These are phyloP conservation scores for Coemansia sp. DNA, from an alignment of 192 early-diverging fungal genomes.

Conservation along the genomic window DNA sequence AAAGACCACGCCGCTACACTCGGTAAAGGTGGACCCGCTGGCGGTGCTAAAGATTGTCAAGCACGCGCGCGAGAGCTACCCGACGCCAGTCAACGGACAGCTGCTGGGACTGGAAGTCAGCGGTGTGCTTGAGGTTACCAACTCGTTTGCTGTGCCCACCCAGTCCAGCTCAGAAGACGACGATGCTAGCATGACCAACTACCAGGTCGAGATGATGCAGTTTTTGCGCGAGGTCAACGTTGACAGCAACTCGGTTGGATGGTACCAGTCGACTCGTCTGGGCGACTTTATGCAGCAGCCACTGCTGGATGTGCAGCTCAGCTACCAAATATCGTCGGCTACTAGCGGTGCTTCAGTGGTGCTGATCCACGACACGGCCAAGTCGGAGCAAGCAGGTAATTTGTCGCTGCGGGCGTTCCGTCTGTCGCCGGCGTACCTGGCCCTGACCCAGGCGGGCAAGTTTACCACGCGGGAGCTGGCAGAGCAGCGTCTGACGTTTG, in stretches of 20 bases:
- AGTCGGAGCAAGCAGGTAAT: slow-evolving; percentile 80
- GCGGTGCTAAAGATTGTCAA: slow-evolving; percentile 97
- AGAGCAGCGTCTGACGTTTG: slow-evolving; percentile 76
- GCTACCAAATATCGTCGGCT: slow-evolving; percentile 81
- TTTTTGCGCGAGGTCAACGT: slow-evolving; percentile 90
- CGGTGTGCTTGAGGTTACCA: slow-evolving; percentile 89
- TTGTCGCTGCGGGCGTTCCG: slow-evolving; percentile 85
- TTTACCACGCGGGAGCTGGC: slow-evolving; percentile 83
- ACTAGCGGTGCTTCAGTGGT: slow-evolving; percentile 77
- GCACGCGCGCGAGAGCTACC: slow-evolving; percentile 86
- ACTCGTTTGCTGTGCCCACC: slow-evolving; percentile 83
- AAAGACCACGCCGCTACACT: slow-evolving; percentile 54
- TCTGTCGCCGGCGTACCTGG: slow-evolving; percentile 82
- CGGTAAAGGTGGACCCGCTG: slow-evolving; percentile 75
- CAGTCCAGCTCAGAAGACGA: slow-evolving; percentile 60
- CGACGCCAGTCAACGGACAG: slow-evolving; percentile 81
- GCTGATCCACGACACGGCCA: slow-evolving; percentile 89
- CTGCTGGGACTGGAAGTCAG: slow-evolving; percentile 91
- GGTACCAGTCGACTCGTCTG: slow-evolving; percentile 92
- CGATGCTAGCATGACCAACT: slow-evolving; percentile 59
- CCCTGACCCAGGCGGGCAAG: slow-evolving; percentile 74
- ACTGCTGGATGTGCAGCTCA: slow-evolving; percentile 86
- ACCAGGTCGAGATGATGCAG: slow-evolving; percentile 93
- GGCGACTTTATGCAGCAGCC: slow-evolving; percentile 87
- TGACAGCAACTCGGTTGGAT: slow-evolving; percentile 95